Conservation (phyloP, 352 stramenopile species). For the Pythium utonaiense region DNA sequence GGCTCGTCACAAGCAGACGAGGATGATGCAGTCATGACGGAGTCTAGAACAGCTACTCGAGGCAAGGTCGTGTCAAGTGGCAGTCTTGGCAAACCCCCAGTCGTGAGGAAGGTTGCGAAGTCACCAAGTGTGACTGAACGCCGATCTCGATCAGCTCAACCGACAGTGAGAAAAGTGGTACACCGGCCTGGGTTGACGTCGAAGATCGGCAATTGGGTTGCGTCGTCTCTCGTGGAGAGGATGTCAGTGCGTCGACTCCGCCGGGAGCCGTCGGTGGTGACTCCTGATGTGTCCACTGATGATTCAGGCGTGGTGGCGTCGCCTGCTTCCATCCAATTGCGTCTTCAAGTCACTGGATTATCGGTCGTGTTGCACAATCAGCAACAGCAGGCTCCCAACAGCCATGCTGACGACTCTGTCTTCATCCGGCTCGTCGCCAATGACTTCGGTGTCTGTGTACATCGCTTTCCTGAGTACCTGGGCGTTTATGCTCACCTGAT, state of each 20-base stretch:
- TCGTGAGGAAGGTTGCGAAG: conserved; percentile 21
- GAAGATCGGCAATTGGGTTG: conserved; percentile 29
- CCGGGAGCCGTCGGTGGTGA: conserved; percentile 7
- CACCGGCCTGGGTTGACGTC: conserved; percentile 11
- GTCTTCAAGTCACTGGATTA: conserved; percentile 67
- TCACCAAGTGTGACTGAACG: neutral
- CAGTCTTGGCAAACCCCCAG: neutral
- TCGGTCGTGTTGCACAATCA: conserved; percentile 63
- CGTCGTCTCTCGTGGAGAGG: conserved; percentile 15
- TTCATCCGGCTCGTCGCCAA: conserved; percentile 66
- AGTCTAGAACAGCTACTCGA: neutral
- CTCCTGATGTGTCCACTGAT: conserved; percentile 3
- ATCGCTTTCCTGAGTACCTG: conserved; percentile 64
- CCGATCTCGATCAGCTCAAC: neutral
- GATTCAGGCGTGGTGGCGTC: neutral
- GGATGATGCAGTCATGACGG: neutral
- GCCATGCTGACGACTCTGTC: conserved; percentile 19
- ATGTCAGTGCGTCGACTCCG: conserved; percentile 14
- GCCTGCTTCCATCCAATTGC: conserved; percentile 59
- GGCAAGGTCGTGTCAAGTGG: neutral
- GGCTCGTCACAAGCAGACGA: neutral
- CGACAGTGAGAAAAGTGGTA: neutral
- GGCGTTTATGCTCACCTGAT: conserved; percentile 70
- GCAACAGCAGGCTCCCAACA: conserved; percentile 25
- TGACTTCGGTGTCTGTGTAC: conserved; percentile 69